phyloP scores from a whole-genome alignment of 768 basidiomycete species.

The Lentinula guzmanii region DNA sequence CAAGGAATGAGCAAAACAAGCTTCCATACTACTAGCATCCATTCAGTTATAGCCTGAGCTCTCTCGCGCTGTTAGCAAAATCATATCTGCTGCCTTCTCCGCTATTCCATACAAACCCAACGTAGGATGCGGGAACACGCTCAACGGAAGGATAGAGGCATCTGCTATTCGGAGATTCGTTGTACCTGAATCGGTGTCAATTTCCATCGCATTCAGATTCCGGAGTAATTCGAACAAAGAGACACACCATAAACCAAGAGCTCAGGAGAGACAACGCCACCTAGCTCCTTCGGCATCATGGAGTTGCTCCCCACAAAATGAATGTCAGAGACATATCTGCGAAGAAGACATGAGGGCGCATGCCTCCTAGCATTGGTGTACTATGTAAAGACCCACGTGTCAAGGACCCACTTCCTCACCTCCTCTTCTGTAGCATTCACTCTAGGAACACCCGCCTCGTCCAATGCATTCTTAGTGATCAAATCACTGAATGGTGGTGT shows the following conservation, averaged over 20 bases:
- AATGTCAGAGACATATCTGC: constrained; percentile 9
- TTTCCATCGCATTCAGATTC: background rate
- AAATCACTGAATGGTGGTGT: constrained; percentile 12
- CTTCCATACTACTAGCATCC: no score
- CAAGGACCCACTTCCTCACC: constrained; percentile 9
- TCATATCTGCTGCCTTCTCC: constrained; percentile 18
- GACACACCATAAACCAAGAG: constrained; percentile 9
- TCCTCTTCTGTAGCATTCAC: constrained; percentile 10
- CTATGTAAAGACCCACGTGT: background rate
- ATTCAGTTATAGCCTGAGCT: no score
- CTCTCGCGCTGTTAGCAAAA: background rate
- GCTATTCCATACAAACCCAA: constrained; percentile 22
- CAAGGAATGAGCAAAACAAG: no score
- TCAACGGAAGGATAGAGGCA: constrained; percentile 21
- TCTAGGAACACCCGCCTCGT: constrained; percentile 3
- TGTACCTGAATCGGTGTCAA: constrained; percentile 2
- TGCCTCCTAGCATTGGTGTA: no score
- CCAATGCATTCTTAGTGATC: constrained; percentile 1
- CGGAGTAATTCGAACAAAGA: background rate
- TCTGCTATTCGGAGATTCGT: constrained; percentile 21
- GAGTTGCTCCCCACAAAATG: constrained; percentile 13
- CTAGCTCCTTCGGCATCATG: constrained; percentile 11
- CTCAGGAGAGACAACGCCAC: constrained; percentile 12
- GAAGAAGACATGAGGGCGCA: background rate
- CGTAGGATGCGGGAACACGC: constrained; percentile 17